A percentile compares a stretch with the other conserved stretches of the same genome.
Conservation (phyloP, 345 rosid genomes). For the Eucalyptus tenuipes region DNA sequence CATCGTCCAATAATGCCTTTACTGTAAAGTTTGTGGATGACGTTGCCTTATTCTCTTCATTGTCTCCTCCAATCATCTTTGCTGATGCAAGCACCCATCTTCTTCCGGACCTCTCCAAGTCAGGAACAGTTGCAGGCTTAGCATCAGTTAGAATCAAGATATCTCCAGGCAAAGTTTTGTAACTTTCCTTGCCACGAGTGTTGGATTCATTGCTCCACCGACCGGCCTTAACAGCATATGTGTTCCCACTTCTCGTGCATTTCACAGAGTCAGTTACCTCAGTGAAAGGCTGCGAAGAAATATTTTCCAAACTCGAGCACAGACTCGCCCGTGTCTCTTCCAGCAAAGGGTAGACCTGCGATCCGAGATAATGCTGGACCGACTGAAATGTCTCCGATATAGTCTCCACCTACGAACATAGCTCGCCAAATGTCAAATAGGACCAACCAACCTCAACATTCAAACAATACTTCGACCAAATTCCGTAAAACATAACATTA, state of each 20-base stretch:
- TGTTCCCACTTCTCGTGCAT: neutral
- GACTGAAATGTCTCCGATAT: constrained; percentile 19
- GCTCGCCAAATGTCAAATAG: neutral
- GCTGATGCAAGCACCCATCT: constrained; percentile 9
- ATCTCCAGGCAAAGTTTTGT: constrained; percentile 27
- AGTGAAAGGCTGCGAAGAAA: constrained; percentile 19
- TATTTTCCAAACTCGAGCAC: constrained; percentile 11
- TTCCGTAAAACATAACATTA: neutral
- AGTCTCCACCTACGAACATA: constrained; percentile 8
- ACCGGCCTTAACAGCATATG: constrained; percentile 10
- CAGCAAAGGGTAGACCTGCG: constrained; percentile 14
- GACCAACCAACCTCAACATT: neutral
- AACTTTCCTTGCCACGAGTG: constrained; percentile 13
- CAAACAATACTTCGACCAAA: neutral
- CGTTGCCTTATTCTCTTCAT: neutral
- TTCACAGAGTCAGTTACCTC: neutral
- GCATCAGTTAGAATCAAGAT: constrained; percentile 14
- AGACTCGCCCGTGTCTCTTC: constrained; percentile 33
- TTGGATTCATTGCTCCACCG: constrained; percentile 18
- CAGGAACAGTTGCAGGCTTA: constrained; percentile 20
- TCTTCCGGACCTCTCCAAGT: constrained; percentile 14
- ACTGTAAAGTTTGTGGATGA: constrained; percentile 4
- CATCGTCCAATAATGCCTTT: neutral
- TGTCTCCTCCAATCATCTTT: neutral
- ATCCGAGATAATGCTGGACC: constrained; percentile 4